Base-by-base conservation (phyloP, 306 rosid species). In the Dalbergia cochinchinensis region DNA sequence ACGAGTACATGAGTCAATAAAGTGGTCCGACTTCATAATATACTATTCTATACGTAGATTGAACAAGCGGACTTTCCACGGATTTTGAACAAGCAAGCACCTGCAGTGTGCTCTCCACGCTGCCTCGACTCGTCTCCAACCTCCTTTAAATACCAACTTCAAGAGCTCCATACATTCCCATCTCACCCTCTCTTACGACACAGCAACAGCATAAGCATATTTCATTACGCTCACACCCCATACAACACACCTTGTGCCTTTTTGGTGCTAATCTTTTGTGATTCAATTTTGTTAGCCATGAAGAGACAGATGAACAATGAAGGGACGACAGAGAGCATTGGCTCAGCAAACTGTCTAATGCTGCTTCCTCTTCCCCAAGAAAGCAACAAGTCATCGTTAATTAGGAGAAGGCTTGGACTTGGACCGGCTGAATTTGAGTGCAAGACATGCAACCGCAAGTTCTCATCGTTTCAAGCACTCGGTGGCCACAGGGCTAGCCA, bases 401-500 rank as follows among this genome's bases (percentile, higher is more conserved):
- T 47, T 0, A 59, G 4, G 0, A 66, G 20, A 62, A 9, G 41
- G 15, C 12, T 22, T 15, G 76, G n/a, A 4, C 12, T 22, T 15
- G 76, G n/a, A 4, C 31, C 11, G 54, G 66, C n/a, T 7, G 83
- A 83, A 33, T 88, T 85, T 73, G 88, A 85, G 69, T 94, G 98
- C 90, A 94, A 92, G 77, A 91, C 97, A 1, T 94, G 97, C 85
- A 91, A 85, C 74, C 88, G 93, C 3, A 88, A 82, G 16, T 92
- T 94, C 85, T 20, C 89, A 1, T 94, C 97, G 1, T 94, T 94
- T 66, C 97, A 92, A 55, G 98, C 97, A 0, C 87, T 94, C 0
- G 98, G 98, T 5, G 97, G 97, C 7, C 98, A 94, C 84, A 83
- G 94, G 8, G 92, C 97, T 0, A 92, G 97, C 83, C 97, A 94